A percentile compares a stretch with the other conserved stretches of the same genome.
Evolutionary conservation across 23 red algal species (phyloP).

Genomic region (Gracilaria vermiculophylla): DNA sequence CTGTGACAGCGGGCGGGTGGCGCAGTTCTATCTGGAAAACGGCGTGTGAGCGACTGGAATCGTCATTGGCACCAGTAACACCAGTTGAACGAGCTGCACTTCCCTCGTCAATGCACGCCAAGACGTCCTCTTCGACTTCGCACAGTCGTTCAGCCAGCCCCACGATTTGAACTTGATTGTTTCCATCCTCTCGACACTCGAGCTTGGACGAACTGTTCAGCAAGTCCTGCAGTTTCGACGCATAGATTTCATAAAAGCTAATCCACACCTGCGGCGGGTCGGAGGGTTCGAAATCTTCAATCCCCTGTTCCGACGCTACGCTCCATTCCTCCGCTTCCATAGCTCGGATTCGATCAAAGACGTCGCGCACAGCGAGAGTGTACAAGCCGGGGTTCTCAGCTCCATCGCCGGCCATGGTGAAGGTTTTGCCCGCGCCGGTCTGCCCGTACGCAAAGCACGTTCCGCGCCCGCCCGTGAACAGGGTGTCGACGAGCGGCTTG

Average conservation of each 20-base stretch:
- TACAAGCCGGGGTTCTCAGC: conserved; percentile 82
- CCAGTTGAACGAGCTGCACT: conserved; percentile 66
- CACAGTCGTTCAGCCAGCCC: conserved; percentile 69
- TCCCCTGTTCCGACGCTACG: conserved; percentile 12
- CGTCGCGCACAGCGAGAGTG: conserved; percentile 82
- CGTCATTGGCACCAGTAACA: conserved; percentile 85
- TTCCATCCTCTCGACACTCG: conserved; percentile 79
- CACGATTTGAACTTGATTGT: conserved; percentile 67
- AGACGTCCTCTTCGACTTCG: conserved; percentile 63
- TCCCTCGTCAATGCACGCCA: conserved; percentile 44
- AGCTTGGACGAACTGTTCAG: conserved; percentile 58
- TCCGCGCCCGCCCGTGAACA: conserved; percentile 73
- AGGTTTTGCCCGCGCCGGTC: conserved; percentile 92
- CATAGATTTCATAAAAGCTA: conserved; percentile 90
- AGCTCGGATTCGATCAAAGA: conserved; percentile 70
- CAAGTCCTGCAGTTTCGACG: conserved; percentile 65
- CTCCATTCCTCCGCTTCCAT: conserved; percentile 37
- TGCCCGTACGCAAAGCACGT: conserved; percentile 93
- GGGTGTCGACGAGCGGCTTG: conserved; percentile 68
- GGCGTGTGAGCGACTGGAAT: conserved; percentile 88
- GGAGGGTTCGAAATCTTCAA: conserved; percentile 59
- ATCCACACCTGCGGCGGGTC: conserved; percentile 77
- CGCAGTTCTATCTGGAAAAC: conserved; percentile 73
- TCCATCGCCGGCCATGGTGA: conserved; percentile 83
- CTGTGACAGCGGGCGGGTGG: background rate